phyloP scores from a whole-genome alignment of 768 basidiomycete genomes.

The Rhizopogon vesiculosus region DNA sequence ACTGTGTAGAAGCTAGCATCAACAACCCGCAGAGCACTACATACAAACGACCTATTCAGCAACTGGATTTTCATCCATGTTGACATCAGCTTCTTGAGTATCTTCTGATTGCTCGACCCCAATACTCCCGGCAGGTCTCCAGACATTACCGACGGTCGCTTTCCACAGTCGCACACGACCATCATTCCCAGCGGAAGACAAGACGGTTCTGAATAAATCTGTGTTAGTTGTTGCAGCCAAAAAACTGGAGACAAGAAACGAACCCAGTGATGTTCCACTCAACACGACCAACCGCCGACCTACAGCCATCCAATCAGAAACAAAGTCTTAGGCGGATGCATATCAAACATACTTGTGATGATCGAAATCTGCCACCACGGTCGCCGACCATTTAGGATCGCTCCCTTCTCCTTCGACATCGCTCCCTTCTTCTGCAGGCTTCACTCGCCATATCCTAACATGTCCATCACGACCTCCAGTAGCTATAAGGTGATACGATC shows the following conservation, averaged over 20 bases:
- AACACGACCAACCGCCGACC: conserved; percentile 75
- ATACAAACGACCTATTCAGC: conserved; percentile 24
- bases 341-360: conserved; percentile 60
- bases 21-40: neutral
- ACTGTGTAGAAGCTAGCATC: neutral
- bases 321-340: neutral
- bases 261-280: conserved; percentile 95
- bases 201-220: conserved; percentile 56
- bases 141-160: conserved; percentile 76
- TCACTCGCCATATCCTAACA: conserved; percentile 87
- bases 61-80: conserved; percentile 38
- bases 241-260: neutral
- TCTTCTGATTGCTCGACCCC: conserved; percentile 73
- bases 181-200: conserved; percentile 82
- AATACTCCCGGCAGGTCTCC: conserved; percentile 79
- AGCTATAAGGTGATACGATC: conserved; percentile 92
- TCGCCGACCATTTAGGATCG: conserved; percentile 61
- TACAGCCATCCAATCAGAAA: conserved; percentile 21
- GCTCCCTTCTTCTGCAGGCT: conserved; percentile 46
- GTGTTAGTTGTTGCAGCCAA: conserved; percentile 1
- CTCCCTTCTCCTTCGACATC: conserved; percentile 38
- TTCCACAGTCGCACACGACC: conserved; percentile 84
- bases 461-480: conserved; percentile 85
- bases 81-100: conserved; percentile 34
- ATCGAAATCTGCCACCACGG: conserved; percentile 80